Evolutionary conservation across 192 early-diverging fungal genomes (phyloP), one percentile per base, ranked within the genome.

Genomic region (Backusella psychrophila): DNA sequence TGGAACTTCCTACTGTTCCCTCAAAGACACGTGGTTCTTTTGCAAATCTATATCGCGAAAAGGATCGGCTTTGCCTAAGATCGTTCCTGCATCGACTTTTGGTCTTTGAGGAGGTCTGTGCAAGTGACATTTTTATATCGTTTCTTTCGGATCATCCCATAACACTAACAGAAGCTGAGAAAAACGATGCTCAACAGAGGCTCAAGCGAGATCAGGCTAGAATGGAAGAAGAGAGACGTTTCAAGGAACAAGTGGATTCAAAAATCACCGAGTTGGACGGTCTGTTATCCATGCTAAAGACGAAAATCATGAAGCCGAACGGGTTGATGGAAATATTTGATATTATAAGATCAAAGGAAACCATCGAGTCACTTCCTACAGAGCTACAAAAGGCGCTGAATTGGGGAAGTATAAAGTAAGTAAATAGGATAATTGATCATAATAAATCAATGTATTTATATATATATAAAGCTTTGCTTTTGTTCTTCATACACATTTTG

Each of bases 401-500:
- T 36, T 90, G 85, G 85, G 89, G 87, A 7, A 81, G 84, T 49
- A 90, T 89, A 72, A 86, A 81, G 84, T 85, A 81, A 73, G 67
- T 39, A 39, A 1, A 39, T 11, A 15, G 3, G 15, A 44, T 3
- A n/a, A 17, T 67, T 23, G 38, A 5, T 41, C 9, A 41, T 69
- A 44, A n/a, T 6, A 1, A 49, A 49, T 19, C 4, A 49, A n/a
- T 6, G 1, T 49, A 49, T n/a, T 49, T 71, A 33, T 6, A 23
- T 38, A 23, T 38, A 42, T 7, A 17, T 49, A 15, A 66, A 86
- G 85, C 35, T 88, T 88, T 79, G 89, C 89, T 4, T 88, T 85
- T 46, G 84, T 83, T 1, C 65, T 90, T 8, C 85, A 90, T 69
- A 83, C 84, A 11, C 83, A 85, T 36, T 88, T 88, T 59, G 80